A percentile compares a stretch with the other conserved stretches of the same genome.
Evolutionary conservation across 805 yeast species (phyloP).

Genomic region (Kodamaea fukazawae): DNA sequence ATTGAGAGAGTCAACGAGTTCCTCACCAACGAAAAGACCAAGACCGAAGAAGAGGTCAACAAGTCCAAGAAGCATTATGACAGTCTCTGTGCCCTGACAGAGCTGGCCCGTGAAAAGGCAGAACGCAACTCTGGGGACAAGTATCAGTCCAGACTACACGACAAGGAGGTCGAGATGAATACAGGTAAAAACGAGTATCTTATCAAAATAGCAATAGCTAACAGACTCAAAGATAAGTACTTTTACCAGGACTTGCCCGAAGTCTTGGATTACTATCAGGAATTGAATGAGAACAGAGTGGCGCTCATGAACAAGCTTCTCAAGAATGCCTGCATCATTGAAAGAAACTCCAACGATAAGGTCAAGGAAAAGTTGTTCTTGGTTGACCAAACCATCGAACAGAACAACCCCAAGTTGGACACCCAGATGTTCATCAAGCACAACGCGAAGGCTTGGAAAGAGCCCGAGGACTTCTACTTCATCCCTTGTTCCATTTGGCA

Average conservation of each 20-base stretch:
- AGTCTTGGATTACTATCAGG: conserved; percentile 78
- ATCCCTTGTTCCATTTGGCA: conserved; percentile 95
- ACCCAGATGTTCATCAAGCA: conserved; percentile 92
- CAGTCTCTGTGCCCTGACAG: conserved; percentile 75
- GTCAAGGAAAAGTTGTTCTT: conserved; percentile 50
- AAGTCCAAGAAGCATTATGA: conserved; percentile 79
- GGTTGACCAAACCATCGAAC: conserved; percentile 56
- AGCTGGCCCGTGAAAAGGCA: conserved; percentile 69
- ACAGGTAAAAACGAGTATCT: conserved; percentile 81
- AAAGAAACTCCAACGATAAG: conserved; percentile 45
- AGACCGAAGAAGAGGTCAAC: conserved; percentile 53
- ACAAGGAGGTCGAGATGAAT: conserved; percentile 79
- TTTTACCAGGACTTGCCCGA: conserved; percentile 93
- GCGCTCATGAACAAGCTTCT: conserved; percentile 66
- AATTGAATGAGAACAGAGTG: conserved; percentile 76
- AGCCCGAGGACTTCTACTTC: conserved; percentile 81
- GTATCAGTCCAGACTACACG: conserved; percentile 52
- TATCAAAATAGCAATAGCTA: conserved; percentile 77
- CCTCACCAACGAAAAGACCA: conserved; percentile 46
- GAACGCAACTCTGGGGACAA: conserved; percentile 54
- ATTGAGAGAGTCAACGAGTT: conserved; percentile 62
- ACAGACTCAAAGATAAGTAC: conserved; percentile 88
- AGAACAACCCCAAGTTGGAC: conserved; percentile 73
- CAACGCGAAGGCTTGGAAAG: conserved; percentile 71
- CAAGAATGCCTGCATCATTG: conserved; percentile 59